phyloP scores from a whole-genome alignment of 306 rosid genomes.

The Prunus fruticosa region DNA sequence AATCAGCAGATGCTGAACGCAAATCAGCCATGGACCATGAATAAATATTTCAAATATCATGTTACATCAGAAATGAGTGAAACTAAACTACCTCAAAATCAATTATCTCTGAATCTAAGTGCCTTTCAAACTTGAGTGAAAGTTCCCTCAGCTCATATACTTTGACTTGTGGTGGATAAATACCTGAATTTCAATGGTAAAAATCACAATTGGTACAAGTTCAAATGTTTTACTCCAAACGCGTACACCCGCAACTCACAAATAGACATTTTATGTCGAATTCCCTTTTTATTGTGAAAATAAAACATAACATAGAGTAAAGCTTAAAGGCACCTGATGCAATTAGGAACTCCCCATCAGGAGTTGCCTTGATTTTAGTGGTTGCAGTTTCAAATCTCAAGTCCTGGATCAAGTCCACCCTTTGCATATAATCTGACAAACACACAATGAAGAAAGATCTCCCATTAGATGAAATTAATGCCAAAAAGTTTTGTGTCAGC shows the following conservation, averaged over 20 bases:
- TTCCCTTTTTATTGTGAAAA: neutral
- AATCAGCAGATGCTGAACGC: neutral
- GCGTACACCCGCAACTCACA: neutral
- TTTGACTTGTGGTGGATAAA: slow-evolving; percentile 93
- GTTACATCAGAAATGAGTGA: neutral
- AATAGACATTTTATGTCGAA: neutral
- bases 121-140: slow-evolving; percentile 86
- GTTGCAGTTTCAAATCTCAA: slow-evolving; percentile 80
- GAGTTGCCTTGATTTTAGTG: slow-evolving; percentile 79
- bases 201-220: neutral
- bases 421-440: slow-evolving; percentile 60
- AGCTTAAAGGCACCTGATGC: slow-evolving; percentile 63
- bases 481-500: neutral
- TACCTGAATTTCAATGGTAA: slow-evolving; percentile 48
- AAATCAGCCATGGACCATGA: neutral
- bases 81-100: slow-evolving; percentile 75
- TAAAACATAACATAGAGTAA: neutral
- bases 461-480: neutral
- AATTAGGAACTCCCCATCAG: slow-evolving; percentile 75
- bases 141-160: slow-evolving; percentile 81
- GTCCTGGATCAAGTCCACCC: slow-evolving; percentile 70
- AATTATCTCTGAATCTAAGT: slow-evolving; percentile 84
- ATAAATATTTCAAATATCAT: neutral
- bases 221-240: neutral
- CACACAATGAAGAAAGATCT: neutral